Base-by-base conservation (phyloP, 345 rosid species). In the Pelargonium nanum region DNA sequence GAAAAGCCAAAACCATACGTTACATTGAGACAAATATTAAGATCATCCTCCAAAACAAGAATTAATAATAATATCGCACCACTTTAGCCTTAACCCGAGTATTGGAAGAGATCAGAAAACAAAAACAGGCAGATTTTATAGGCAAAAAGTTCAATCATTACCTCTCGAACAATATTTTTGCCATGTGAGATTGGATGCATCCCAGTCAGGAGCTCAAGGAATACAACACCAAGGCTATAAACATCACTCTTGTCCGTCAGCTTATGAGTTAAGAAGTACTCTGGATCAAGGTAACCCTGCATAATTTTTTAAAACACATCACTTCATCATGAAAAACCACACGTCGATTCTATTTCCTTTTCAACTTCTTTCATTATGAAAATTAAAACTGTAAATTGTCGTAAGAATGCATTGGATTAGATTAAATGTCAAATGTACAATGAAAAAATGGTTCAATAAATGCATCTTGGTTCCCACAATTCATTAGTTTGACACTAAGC, bases 281-380 rank as follows among this genome's bases (percentile, higher is more conserved):
- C 90, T 0, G 99, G 99, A 59, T 93, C 99, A 65, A 89, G 94
- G 74, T 93, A 93, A 56, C 99, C 99, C 97, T 89, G 81, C 78
- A 81, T 67, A 61, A 48, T 59, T 19, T 19, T 22, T 24, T 60
- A 24, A 55, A 50, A 28, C 44, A 57, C 48, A 51, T 56, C 22
- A 44, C 32, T 17, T 50, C 34, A 26, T 28, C 57, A 58, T 9
- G 9, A 25, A 30, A 26, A 57, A 24, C 55, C 21, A 5, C 15
- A 24, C 24, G 19, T 20, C 9, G n/a, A 6, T 48, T 48, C 52
- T 48, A 6, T 50, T 54, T 54, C 56, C 24, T 21, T 12, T 30
- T 30, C n/a, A n/a, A n/a, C n/a, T n/a, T n/a, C n/a, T 30, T 30
- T 30, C 10, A 12, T 30, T 30, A 30, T 30, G 4, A 30, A 30